A percentile compares a stretch with the other conserved stretches of the same genome.
Evolutionary conservation across 129 eudicot genomes (phyloP).

Genomic region (Flaveria sonorensis): DNA sequence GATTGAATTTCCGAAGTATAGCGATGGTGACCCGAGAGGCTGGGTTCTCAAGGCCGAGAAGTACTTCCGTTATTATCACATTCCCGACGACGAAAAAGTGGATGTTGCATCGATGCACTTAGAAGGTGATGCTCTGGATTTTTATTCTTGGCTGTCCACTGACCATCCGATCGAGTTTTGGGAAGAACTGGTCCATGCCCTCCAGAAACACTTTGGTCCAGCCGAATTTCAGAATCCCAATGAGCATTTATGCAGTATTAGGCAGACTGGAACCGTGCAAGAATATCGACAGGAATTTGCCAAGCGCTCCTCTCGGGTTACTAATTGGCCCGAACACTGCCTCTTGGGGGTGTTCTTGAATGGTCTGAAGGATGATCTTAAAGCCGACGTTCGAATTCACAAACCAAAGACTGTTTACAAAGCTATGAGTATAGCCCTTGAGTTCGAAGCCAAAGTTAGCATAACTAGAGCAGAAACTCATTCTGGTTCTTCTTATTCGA

Average conservation of each 20-base stretch:
- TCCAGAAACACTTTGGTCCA: conserved; percentile 13
- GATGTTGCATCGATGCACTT: conserved; percentile 27
- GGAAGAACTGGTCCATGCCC: conserved; percentile 15
- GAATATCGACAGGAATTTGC: not conserved
- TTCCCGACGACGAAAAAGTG: conserved; percentile 12
- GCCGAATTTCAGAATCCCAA: conserved; percentile 9
- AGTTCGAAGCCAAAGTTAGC: not conserved
- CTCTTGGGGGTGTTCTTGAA: not conserved
- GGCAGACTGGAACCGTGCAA: conserved; percentile 1
- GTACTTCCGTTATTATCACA: conserved; percentile 16
- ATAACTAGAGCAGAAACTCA: too few relatives aligned
- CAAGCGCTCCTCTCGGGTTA: not conserved
- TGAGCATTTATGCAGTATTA: not conserved
- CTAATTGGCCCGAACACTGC: not conserved
- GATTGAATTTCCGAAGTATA: not conserved
- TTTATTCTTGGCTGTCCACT: conserved; percentile 3
- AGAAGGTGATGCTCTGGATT: conserved; percentile 23
- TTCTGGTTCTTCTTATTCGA: not conserved
- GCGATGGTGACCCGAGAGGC: not conserved
- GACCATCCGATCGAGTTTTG: not conserved
- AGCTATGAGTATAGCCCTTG: not conserved
- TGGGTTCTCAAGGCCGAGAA: conserved; percentile 17
- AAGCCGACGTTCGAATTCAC: not conserved
- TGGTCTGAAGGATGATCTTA: not conserved
- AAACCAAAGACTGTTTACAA: not conserved